Base-by-base conservation (phyloP, 116 monocot species). In the Trichopus zeylanicus region DNA sequence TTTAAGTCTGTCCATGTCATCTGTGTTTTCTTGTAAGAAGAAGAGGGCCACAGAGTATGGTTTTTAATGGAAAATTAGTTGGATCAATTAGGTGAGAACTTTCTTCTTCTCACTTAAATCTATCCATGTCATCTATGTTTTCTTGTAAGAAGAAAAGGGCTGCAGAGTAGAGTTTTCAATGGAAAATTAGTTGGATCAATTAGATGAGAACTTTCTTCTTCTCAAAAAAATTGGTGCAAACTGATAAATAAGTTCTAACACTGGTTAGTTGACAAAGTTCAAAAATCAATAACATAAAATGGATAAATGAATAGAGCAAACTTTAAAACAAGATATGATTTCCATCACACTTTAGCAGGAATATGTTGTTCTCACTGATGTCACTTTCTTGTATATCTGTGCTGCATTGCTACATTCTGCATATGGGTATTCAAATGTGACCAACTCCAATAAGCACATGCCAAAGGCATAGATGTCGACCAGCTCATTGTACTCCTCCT, bases 381-480 rank as follows among this genome's bases (percentile, higher is more conserved):
- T 56, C 6, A 88, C 85, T 74, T 82, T 81, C 55, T 76, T 82
- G 67, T 61, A 91, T 69, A 91, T 91, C 27, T 86, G 91, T 52
- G 82, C 83, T 37, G 82, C 69, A 73, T 86, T 91, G 29, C 62
- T 13, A 61, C 91, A 91, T 67, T 91, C 91, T 13, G 31, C 26
- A 48, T 86, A 91, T 7, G 91, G 91, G 29, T 86, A 82, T 60
- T 86, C 91, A 54, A 83, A 60, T 7, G 91, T 86, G 51, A 86
- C 77, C 62, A 91, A 31, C 55, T 86, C 91, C 57, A 91, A 52
- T 53, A 91, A 60, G 53, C 91, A 91, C 79, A 91, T 82, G 16
- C 91, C 91, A 65, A 91, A 91, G n/a, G 91, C 79, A 74, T 91
- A 91, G 8, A 91, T 75, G 55, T 91, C 91, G 25, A 91, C 80